Base-by-base conservation (phyloP, 202 grass and related monocot genomes). In the Brachypodium distachyon region DNA sequence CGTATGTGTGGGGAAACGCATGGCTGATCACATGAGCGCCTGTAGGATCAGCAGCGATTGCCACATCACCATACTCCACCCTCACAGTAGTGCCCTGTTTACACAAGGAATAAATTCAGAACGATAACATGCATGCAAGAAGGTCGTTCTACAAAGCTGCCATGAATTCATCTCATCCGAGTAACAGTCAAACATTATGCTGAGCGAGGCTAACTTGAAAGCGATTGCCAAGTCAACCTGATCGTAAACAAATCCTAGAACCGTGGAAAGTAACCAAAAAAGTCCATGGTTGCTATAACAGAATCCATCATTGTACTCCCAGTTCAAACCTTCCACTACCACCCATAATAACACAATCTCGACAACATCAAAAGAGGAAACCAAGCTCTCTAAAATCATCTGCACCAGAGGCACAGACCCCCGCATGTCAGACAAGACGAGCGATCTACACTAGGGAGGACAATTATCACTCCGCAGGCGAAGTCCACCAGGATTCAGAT, bases 11-110 rank as follows among this genome's bases (percentile, higher is more conserved):
- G 19, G 89, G 89, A 39, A 90, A 99, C 1, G 72, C 85, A 12
- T 90, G 96, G 58, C 91, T 88, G 52, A 99, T 99, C 80, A 96
- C 96, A 81, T 95, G 96, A 66, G 89, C 87, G 2, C 92, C 89
- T 65, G 92, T 85, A 5, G 85, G 87, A 80, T 99, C 92, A 41
- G 89, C 83, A 53, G 96, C 85, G 33, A 91, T 93, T 36, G 96
- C 93, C 11, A 78, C 75, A 76, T 91, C 96, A 26, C 96, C 96
- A 29, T 90, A 92, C 55, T 96, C 96, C 67, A 99, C 96, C 82
- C 92, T 92, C 38, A 99, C 91, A 40, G 96, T 87, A 59, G 89
- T 99, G 44, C 92, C 96, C 96, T 99, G 4, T 71, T 80, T 48
- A 91, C 38, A 80, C 29, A 33, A 60, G 66, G 59, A 39, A 54